Evolutionary conservation across 148 eudicot species (phyloP).

Genomic region (Spergularia marina): DNA sequence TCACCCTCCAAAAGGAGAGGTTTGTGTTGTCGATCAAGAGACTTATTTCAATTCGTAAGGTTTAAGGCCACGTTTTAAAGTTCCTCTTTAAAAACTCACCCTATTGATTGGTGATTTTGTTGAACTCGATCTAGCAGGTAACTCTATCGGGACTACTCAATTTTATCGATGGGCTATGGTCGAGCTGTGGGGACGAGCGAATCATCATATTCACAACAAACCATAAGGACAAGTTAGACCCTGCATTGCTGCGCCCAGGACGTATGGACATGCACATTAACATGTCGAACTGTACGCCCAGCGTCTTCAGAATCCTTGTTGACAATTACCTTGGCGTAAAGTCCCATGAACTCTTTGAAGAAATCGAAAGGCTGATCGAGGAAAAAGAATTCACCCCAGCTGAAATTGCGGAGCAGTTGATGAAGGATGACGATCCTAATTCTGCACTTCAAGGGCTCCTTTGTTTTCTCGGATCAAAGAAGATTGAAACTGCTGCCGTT

Average conservation of each 20-base stretch:
- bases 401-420: slow-evolving; percentile 46
- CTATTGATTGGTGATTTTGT: background rate
- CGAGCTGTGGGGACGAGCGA: slow-evolving; percentile 41
- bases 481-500: no score
- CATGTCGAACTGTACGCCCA: slow-evolving; percentile 34
- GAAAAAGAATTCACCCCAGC: slow-evolving; percentile 34
- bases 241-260: slow-evolving; percentile 35
- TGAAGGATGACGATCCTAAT: slow-evolving; percentile 33
- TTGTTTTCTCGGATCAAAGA: no score
- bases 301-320: slow-evolving; percentile 35
- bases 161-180: slow-evolving; percentile 46
- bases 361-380: slow-evolving; percentile 33
- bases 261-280: slow-evolving; percentile 44
- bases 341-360: slow-evolving; percentile 27
- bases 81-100: no score
- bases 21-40: no score
- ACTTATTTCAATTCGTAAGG: no score
- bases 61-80: no score
- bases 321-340: slow-evolving; percentile 34
- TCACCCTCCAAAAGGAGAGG: no score
- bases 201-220: slow-evolving; percentile 41
- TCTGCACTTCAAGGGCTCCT: no score
- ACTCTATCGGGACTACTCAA: slow-evolving; percentile 32
- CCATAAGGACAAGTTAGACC: slow-evolving; percentile 35
- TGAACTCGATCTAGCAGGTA: slow-evolving; percentile 1